Conservation (phyloP, 2,329 filamentous ascomycete species). For the Colletotrichum endophyticum region DNA sequence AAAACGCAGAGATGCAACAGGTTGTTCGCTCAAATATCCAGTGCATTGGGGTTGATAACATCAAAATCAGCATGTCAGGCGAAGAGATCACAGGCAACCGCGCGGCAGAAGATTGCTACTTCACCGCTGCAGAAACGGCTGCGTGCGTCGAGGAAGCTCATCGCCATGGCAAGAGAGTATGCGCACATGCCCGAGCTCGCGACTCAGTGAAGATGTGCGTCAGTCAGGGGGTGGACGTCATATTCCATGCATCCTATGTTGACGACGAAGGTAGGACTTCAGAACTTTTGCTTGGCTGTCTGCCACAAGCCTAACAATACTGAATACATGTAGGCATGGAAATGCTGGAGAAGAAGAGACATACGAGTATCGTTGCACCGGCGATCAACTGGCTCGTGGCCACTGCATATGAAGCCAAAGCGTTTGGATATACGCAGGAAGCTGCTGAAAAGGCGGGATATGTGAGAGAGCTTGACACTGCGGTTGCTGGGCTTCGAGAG, state of each 20-base stretch:
- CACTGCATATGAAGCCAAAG: not conserved
- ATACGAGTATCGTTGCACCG: not conserved
- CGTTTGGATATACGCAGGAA: not conserved
- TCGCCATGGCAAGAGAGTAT: not conserved
- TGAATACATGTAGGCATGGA: not conserved
- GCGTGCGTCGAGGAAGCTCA: not conserved
- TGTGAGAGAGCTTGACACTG: not conserved
- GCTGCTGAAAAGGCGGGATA: not conserved
- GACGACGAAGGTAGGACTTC: not conserved
- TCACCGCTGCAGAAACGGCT: not conserved
- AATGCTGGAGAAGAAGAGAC: accelerated
- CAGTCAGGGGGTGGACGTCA: accelerated
- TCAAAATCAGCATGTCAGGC: not conserved
- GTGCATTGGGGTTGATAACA: not conserved
- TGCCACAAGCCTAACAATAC: accelerated
- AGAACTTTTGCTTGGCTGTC: not conserved
- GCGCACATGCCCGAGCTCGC: not conserved
- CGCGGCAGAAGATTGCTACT: not conserved
- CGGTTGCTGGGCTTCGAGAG: not conserved
- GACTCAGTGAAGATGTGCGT: not conserved
- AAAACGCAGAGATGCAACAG: accelerated
- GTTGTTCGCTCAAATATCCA: not conserved
- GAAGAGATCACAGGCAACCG: not conserved
- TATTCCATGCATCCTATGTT: not conserved
- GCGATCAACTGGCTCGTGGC: not conserved